Conservation (phyloP, 768 basidiomycete species). For the Pholiota molesta region DNA sequence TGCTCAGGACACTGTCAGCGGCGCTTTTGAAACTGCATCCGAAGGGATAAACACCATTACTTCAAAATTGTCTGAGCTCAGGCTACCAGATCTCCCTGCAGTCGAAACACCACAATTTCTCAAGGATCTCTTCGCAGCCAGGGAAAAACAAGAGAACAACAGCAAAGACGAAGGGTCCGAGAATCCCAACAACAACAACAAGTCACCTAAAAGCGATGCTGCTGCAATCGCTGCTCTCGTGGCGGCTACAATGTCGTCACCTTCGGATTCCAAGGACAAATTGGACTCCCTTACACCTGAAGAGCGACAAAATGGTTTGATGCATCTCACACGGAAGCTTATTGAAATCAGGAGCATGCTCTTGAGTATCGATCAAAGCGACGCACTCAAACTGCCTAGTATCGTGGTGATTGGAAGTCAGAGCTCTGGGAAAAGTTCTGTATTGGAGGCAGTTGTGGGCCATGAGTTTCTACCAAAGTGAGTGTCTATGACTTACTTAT, state of each 20-base stretch:
- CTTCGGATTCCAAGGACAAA: slow-evolving; percentile 57
- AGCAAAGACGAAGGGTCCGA: slow-evolving; percentile 32
- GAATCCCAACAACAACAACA: slow-evolving; percentile 46
- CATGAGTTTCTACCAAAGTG: slow-evolving; percentile 98
- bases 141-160: slow-evolving; percentile 30
- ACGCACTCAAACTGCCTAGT: slow-evolving; percentile 91
- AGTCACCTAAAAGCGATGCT: slow-evolving; percentile 54
- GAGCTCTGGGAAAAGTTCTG: slow-evolving; percentile 97
- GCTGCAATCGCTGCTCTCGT: slow-evolving; percentile 74
- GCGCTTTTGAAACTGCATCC: slow-evolving; percentile 72
- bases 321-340: slow-evolving; percentile 92
- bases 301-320: slow-evolving; percentile 75
- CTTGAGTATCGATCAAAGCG: slow-evolving; percentile 95
- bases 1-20: slow-evolving; percentile 72
- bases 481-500: slow-evolving; percentile 31
- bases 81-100: slow-evolving; percentile 57
- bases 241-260: slow-evolving; percentile 78
- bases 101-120: slow-evolving; percentile 68
- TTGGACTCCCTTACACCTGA: slow-evolving; percentile 41
- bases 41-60: slow-evolving; percentile 66
- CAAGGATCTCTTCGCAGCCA: slow-evolving; percentile 57
- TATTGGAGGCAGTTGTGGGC: slow-evolving; percentile 95
- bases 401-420: slow-evolving; percentile 99
- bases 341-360: slow-evolving; percentile 96
- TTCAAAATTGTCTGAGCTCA: slow-evolving; percentile 60